Conservation (phyloP, 2,329 filamentous ascomycete genomes). For the Akanthomyces muscarius region DNA sequence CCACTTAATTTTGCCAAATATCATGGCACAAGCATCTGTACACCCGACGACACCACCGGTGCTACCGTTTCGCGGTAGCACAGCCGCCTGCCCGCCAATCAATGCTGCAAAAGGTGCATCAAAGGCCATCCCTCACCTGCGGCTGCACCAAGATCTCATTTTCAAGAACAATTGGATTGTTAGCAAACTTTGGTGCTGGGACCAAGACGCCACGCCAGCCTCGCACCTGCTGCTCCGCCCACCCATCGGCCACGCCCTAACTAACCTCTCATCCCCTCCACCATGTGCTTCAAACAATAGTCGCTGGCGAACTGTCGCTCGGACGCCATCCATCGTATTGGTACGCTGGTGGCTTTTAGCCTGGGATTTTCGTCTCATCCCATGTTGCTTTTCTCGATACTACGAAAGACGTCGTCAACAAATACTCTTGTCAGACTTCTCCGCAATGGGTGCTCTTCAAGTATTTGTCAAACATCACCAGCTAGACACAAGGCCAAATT, state of each 20-base stretch:
- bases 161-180: too few relatives aligned
- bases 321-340: not conserved
- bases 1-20: not conserved
- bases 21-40: not conserved
- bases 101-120: not conserved
- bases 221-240: not conserved
- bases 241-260: not conserved
- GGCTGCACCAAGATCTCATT: too few relatives aligned
- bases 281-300: slow-evolving; percentile 4
- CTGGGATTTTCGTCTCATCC: not conserved
- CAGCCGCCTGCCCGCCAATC: too few relatives aligned
- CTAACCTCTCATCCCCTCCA: too few relatives aligned
- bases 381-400: not conserved
- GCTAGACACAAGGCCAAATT: not conserved
- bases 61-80: too few relatives aligned
- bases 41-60: not conserved
- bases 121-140: not conserved
- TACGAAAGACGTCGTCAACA: not conserved
- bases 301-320: slow-evolving; percentile 1
- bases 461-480: not conserved
- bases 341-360: not conserved
- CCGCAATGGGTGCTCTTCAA: too few relatives aligned
- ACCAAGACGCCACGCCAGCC: not conserved
- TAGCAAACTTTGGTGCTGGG: not conserved
- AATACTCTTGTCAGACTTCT: not conserved